Percentiles rank a stretch among this genome's conserved stretches.
Evolutionary conservation across 2,329 filamentous ascomycete species (phyloP).

Genomic region (Diaporthe aspalathi): DNA sequence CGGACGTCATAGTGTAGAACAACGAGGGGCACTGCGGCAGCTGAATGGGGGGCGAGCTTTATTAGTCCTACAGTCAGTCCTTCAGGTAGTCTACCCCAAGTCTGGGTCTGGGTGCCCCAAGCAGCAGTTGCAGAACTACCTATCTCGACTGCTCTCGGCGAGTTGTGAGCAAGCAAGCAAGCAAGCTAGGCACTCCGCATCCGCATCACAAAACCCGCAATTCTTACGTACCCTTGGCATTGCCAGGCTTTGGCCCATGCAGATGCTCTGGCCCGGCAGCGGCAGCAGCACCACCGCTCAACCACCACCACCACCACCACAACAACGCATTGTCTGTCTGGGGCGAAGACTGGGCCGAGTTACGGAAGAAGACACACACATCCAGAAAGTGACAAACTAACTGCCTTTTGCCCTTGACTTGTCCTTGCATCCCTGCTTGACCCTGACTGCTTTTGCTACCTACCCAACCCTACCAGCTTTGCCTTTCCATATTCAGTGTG

Average conservation of each 20-base stretch:
- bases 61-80: no score
- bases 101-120: no score
- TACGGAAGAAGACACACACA: neutral
- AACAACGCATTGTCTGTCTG: slow-evolving; percentile 27
- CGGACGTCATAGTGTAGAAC: slow-evolving; percentile 30
- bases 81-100: no score
- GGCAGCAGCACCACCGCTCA: neutral
- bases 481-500: neutral
- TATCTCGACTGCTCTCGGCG: no score
- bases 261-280: slow-evolving; percentile 17
- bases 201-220: slow-evolving; percentile 12
- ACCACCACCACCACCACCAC: neutral
- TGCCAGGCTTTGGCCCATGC: slow-evolving; percentile 22
- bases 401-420: neutral
- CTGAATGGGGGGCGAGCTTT: neutral
- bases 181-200: slow-evolving; percentile 34
- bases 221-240: slow-evolving; percentile 33
- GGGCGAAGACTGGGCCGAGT: slow-evolving; percentile 1
- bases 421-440: neutral
- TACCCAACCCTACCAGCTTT: no score
- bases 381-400: neutral
- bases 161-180: no score
- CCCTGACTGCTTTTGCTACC: neutral
- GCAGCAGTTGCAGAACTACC: no score
- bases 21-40: slow-evolving; percentile 25